Percentiles rank a stretch among this genome's conserved stretches.
These are phyloP conservation scores for Hirschioporus abietinus DNA, from an alignment of 768 basidiomycete species.

Conservation along the genomic window DNA sequence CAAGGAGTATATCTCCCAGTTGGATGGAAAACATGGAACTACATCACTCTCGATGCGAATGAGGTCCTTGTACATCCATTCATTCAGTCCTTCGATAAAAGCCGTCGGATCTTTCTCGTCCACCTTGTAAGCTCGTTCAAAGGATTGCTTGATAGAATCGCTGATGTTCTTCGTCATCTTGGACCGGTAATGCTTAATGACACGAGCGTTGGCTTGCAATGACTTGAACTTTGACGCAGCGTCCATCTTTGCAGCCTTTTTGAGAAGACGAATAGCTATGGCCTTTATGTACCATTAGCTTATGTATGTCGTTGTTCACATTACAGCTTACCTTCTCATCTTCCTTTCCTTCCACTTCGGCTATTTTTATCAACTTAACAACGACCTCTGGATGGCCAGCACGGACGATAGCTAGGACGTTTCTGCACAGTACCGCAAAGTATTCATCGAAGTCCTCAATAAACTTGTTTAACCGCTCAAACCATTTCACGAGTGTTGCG, in stretches of 20 bases:
- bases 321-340: conserved; percentile 76
- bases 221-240: conserved; percentile 92
- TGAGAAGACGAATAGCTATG: conserved; percentile 88
- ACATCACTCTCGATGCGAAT: conserved; percentile 89
- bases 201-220: conserved; percentile 86
- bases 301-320: not conserved
- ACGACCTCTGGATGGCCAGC: conserved; percentile 81
- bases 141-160: conserved; percentile 67
- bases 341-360: conserved; percentile 86
- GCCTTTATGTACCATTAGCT: conserved; percentile 47
- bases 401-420: conserved; percentile 73
- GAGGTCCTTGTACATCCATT: conserved; percentile 94
- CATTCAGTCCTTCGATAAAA: conserved; percentile 68
- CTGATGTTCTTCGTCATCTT: conserved; percentile 80
- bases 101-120: conserved; percentile 58
- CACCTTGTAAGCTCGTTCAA: conserved; percentile 60
- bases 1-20: conserved; percentile 83
- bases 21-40: conserved; percentile 84
- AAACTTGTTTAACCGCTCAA: conserved; percentile 78
- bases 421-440: conserved; percentile 68
- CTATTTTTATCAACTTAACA: conserved; percentile 88
- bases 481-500: conserved; percentile 67
- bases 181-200: conserved; percentile 92
- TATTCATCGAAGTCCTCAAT: conserved; percentile 84
- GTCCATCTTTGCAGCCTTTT: conserved; percentile 88